A percentile compares a stretch with the other conserved stretches of the same genome.
These are phyloP conservation scores for Sugiyamaella lignohabitans DNA, from an alignment of 805 yeast genomes.

Conservation along the genomic window DNA sequence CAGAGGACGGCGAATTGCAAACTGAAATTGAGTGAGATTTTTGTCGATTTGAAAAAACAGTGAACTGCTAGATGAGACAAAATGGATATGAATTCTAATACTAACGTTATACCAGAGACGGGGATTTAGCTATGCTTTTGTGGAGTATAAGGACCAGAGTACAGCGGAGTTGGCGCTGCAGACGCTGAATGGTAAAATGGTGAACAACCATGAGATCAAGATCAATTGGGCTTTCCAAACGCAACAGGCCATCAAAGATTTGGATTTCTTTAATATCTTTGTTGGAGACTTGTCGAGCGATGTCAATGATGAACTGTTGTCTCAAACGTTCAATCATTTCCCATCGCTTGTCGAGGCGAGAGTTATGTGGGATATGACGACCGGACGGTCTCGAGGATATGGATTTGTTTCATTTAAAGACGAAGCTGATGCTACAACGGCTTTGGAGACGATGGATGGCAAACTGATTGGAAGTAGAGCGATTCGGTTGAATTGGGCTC, in stretches of 20 bases:
- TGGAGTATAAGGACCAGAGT: constrained; percentile 56
- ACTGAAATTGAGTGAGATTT: no score
- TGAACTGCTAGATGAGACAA: no score
- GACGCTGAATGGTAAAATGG: constrained; percentile 49
- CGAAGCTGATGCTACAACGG: constrained; percentile 64
- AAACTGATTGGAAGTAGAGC: constrained; percentile 64
- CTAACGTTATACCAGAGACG: constrained; percentile 29
- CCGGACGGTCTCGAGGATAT: constrained; percentile 84
- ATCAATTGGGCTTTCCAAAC: constrained; percentile 84
- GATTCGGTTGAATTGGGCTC: constrained; percentile 82
- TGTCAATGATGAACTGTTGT: constrained; percentile 69
- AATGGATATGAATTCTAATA: no score
- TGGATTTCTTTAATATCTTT: constrained; percentile 62
- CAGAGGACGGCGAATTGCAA: no score
- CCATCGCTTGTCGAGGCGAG: constrained; percentile 70
- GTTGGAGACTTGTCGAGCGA: constrained; percentile 83
- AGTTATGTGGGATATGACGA: constrained; percentile 97
- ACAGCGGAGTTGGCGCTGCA: constrained; percentile 59
- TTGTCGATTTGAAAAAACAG: no score
- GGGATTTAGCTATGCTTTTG: constrained; percentile 76
- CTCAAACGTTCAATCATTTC: constrained; percentile 49
- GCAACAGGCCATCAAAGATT: constrained; percentile 51
- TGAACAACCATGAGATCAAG: constrained; percentile 49
- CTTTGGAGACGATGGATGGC: constrained; percentile 70
- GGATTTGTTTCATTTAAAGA: constrained; percentile 77